Conservation (phyloP, 2,329 filamentous ascomycete species). For the Colletotrichum tofieldiae region DNA sequence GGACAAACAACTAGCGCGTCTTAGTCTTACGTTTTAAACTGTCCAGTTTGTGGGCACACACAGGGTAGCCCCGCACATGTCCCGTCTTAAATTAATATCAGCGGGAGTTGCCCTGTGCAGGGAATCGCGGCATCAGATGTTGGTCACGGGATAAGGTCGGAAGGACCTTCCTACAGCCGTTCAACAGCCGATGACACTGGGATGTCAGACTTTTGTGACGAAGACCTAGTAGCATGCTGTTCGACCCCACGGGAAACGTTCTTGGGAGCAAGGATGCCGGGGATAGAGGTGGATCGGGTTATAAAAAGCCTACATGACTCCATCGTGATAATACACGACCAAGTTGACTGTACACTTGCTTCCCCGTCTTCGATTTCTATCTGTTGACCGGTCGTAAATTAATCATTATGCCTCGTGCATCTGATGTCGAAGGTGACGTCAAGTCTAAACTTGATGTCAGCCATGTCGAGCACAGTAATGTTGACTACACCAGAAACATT, state of each 20-base stretch:
- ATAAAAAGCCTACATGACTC: slow-evolving; percentile 28
- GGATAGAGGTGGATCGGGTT: slow-evolving; percentile 1
- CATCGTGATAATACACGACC: background rate
- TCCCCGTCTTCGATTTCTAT: background rate
- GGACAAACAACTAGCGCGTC: slow-evolving; percentile 16
- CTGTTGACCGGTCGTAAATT: background rate
- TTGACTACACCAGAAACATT: slow-evolving; percentile 51
- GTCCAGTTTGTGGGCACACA: slow-evolving; percentile 18
- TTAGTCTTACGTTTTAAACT: background rate
- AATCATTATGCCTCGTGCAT: slow-evolving; percentile 29
- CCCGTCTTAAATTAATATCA: background rate
- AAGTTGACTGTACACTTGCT: background rate
- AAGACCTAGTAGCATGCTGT: background rate
- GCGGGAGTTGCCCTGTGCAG: slow-evolving; percentile 14
- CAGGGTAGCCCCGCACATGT: slow-evolving; percentile 28
- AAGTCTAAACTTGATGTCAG: slow-evolving; percentile 39
- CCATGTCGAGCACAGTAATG: slow-evolving; percentile 44
- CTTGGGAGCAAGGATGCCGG: background rate
- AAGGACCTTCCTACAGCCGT: slow-evolving; percentile 16
- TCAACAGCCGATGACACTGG: slow-evolving; percentile 17
- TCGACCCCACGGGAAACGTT: slow-evolving; percentile 19
- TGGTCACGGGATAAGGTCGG: slow-evolving; percentile 20
- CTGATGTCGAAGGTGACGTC: slow-evolving; percentile 47
- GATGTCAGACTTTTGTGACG: background rate
- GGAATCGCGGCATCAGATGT: slow-evolving; percentile 3